These are phyloP conservation scores for Dactylis glomerata DNA, from an alignment of 176 grass and related monocot species.

Conservation along the genomic window DNA sequence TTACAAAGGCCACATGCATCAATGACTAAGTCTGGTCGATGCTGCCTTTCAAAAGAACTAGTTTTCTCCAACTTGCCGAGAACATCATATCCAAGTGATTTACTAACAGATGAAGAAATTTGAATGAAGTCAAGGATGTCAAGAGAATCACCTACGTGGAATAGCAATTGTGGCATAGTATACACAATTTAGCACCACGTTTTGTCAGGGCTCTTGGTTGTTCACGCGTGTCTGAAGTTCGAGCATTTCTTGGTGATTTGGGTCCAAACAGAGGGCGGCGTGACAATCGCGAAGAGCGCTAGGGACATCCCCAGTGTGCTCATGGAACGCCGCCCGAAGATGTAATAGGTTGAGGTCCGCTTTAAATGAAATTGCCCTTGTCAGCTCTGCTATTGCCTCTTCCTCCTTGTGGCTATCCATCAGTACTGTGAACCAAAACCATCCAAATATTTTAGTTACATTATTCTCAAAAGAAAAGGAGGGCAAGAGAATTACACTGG, in stretches of 20 bases:
- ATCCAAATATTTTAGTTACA: slow-evolving; percentile 2
- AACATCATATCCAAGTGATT: slow-evolving; percentile 27
- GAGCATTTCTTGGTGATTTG: slow-evolving; percentile 90
- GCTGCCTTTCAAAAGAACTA: slow-evolving; percentile 4
- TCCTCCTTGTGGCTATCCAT: slow-evolving; percentile 95
- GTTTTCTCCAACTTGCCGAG: slow-evolving; percentile 2
- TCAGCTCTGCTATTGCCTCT: slow-evolving; percentile 80
- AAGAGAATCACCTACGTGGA: slow-evolving; percentile 22
- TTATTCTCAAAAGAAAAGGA: not conserved
- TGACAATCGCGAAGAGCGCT: slow-evolving; percentile 73
- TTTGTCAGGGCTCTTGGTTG: slow-evolving; percentile 71
- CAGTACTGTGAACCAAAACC: slow-evolving; percentile 51
- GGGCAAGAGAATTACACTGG: not conserved
- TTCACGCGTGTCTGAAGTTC: slow-evolving; percentile 89
- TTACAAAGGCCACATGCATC: slow-evolving; percentile 27
- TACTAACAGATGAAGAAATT: slow-evolving; percentile 24
- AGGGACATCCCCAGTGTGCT: slow-evolving; percentile 67
- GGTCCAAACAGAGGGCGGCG: slow-evolving; percentile 80
- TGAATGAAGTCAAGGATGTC: slow-evolving; percentile 35
- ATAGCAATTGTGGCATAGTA: slow-evolving; percentile 21
- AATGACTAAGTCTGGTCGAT: slow-evolving; percentile 12
- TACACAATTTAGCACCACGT: slow-evolving; percentile 21
- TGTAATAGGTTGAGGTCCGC: slow-evolving; percentile 86
- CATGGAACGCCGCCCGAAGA: slow-evolving; percentile 83
- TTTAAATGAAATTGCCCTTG: slow-evolving; percentile 74